Evolutionary conservation across 768 basidiomycete genomes (phyloP), one percentile per base, ranked within the genome.

Genomic region (Exidia glandulosa): DNA sequence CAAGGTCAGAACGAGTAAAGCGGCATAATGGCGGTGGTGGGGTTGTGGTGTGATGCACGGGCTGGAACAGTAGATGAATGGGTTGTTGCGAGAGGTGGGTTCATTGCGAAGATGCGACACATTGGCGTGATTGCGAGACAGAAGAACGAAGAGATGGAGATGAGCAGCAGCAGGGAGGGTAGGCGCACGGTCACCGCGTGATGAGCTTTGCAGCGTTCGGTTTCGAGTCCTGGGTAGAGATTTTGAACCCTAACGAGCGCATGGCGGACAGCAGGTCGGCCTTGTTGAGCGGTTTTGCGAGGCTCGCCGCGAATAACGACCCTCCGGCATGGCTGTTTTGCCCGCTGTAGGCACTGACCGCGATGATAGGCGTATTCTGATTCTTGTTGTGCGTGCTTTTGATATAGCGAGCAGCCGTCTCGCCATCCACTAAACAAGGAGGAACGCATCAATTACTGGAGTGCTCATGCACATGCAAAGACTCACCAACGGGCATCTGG

Each of bases 301-400:
- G 78, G 41, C 87, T 88, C 1, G 88, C 89, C 13, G 87, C 79
- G 68, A 93, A 93, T 56, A 91, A 72, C 61, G 83, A 83, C 71
- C 79, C 83, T 50, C 76, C 78, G 59, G 85, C 85, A 61, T 74
- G 79, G 32, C 80, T 76, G 62, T 91, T 88, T 19, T 76, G 76
- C 10, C 84, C 83, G 63, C 89, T 86, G 70, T 93, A 93, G 32
- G 90, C 91, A 69, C 90, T 94, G 57, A 95, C 85, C 58, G 91
- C 88, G 62, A 95, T 84, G 57, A 94, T 97, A 0, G 95, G 95
- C 12, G 93, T 94, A 65, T 81, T 86, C 57, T 88, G 85, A 67
- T 98, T 98, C 76, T 87, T 94, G 77, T 91, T 93, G 71, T 90
- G 92, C 19, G 94, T 97, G 65, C 87, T 93, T 76, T 93, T 93